Evolutionary conservation across 805 yeast species (phyloP), one percentile per base, ranked within the genome.

Genomic region (Candida railenensis): DNA sequence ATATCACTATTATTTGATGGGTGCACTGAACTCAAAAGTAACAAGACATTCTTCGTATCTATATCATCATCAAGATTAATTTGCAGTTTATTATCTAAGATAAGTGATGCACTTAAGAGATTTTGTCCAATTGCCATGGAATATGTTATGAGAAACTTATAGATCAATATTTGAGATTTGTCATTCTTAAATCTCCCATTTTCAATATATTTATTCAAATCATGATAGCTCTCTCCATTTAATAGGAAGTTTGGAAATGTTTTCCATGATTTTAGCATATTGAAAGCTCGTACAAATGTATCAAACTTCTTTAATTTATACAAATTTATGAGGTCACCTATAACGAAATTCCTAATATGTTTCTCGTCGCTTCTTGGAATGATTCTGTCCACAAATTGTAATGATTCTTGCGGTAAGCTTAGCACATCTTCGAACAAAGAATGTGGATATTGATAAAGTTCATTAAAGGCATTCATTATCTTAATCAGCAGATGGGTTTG

Each of bases 271-370:
- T 11, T 15, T 18, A 39, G 30, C 16, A 39, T n/a, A 11, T 43
- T 22, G 22, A 58, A 42, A 5, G 49, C 28, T 4, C 21, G 18
- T 14, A 44, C n/a, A 5, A 54, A 41, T 1, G 48, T 16, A 1
- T 47, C 53, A 21, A 30, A 40, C 7, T 58, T 48, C 4, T 47
- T 50, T 16, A 19, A 20, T 12, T 34, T 19, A 37, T 52, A 43
- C 21, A 54, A 22, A 11, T 32, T 34, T 19, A 37, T 36, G 7
- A 63, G 40, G 37, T 61, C 65, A 19, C 51, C 44, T 14, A 57
- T 38, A 4, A 65, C 30, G 9, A 61, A 39, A 3, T 54, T 48
- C 21, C 63, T 4, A 4, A 39, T 4, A 7, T 7, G 37, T 18
- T 15, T 15, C 12, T 34, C 19, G 11, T 15, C 9, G 19, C 11